Percentiles rank a stretch among this genome's conserved stretches.
Evolutionary conservation across 2,329 filamentous ascomycete genomes (phyloP).

Genomic region (Fusarium armeniacum): DNA sequence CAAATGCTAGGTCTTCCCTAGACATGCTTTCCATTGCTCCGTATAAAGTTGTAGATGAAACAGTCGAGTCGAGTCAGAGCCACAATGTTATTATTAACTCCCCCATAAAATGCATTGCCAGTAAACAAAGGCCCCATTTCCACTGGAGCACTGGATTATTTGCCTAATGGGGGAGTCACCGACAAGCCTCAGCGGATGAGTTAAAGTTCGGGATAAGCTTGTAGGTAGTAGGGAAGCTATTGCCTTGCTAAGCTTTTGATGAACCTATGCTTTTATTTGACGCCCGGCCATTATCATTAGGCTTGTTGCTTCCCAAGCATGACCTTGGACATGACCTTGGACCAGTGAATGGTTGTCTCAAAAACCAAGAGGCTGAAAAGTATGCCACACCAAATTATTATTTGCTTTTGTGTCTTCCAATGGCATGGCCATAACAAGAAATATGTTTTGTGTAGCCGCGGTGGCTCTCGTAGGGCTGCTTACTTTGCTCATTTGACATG

Average conservation of each 20-base stretch:
- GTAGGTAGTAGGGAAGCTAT: background rate
- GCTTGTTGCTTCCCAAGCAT: constrained; percentile 2
- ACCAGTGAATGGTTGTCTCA: constrained; percentile 12
- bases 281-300: constrained; percentile 20
- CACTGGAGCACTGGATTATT: constrained; percentile 6
- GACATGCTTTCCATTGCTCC: constrained; percentile 1
- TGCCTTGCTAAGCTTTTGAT: constrained; percentile 2
- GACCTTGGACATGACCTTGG: background rate
- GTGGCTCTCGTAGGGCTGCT: constrained; percentile 48
- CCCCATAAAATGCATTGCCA: constrained; percentile 24
- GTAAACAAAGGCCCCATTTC: constrained; percentile 16
- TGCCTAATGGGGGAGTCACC: constrained; percentile 44
- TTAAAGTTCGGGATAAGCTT: constrained; percentile 33
- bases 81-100: constrained; percentile 19
- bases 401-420: background rate
- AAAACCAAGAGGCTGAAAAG: constrained; percentile 7
- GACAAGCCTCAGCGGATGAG: constrained; percentile 23
- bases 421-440: constrained; percentile 1
- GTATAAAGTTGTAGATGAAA: constrained; percentile 34
- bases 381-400: constrained; percentile 8
- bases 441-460: constrained; percentile 20
- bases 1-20: background rate
- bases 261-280: background rate
- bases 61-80: constrained; percentile 36
- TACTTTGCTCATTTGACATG: constrained; percentile 23